Evolutionary conservation across 129 eudicot species (phyloP).

Genomic region (Chrysanthemum makinoi): DNA sequence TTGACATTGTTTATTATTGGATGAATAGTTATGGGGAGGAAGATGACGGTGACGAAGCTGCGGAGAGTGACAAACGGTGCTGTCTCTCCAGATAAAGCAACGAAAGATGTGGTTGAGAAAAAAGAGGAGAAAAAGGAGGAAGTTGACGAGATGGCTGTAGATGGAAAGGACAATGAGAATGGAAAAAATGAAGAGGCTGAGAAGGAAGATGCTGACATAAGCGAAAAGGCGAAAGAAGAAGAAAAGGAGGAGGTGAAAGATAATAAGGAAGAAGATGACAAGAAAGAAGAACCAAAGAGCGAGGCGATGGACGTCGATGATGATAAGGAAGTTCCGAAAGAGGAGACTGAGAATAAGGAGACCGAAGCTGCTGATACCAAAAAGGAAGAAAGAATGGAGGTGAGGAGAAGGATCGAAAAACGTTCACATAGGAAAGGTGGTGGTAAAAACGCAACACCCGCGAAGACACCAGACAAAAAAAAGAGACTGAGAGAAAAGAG

Average conservation of each 20-base stretch:
- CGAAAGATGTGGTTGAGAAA: slow-evolving; percentile 39
- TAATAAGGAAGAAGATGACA: slow-evolving; percentile 22
- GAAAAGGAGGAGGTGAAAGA: slow-evolving; percentile 22
- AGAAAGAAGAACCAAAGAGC: slow-evolving; percentile 28
- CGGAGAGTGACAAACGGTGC: slow-evolving; percentile 48
- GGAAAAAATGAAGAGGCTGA: slow-evolving; percentile 39
- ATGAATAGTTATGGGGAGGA: slow-evolving; percentile 55
- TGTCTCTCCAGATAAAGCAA: slow-evolving; percentile 32
- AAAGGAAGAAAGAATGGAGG: slow-evolving; percentile 36
- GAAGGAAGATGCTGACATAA: slow-evolving; percentile 34
- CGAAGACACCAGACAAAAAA: slow-evolving; percentile 35
- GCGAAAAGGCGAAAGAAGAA: slow-evolving; percentile 19
- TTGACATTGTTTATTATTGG: slow-evolving; percentile 16
- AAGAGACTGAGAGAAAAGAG: slow-evolving; percentile 32
- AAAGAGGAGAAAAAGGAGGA: slow-evolving; percentile 45
- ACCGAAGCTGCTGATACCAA: slow-evolving; percentile 28
- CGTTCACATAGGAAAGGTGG: slow-evolving; percentile 45
- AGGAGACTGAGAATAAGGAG: slow-evolving; percentile 30
- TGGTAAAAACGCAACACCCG: slow-evolving; percentile 35
- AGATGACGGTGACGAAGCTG: slow-evolving; percentile 38
- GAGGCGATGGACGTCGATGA: slow-evolving; percentile 42
- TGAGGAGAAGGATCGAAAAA: slow-evolving; percentile 46
- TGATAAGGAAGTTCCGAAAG: slow-evolving; percentile 21
- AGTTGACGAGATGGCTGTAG: slow-evolving; percentile 53
- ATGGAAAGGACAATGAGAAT: slow-evolving; percentile 37